Base-by-base conservation (phyloP, 2,329 filamentous ascomycete genomes). In the Macrophomina tecta region DNA sequence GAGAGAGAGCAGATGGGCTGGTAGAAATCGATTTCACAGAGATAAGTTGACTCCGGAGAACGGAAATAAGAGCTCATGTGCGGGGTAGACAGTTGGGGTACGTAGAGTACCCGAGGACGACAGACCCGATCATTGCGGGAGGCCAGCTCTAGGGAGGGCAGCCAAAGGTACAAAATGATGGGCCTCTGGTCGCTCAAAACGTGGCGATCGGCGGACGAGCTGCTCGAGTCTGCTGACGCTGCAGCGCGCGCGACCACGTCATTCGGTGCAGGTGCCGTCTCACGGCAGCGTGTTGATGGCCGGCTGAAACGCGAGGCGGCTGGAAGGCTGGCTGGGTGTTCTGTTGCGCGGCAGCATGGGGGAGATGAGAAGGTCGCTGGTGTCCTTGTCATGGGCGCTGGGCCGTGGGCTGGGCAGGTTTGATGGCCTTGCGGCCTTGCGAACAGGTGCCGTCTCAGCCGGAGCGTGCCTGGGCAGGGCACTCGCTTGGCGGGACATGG, bases 41-140 rank as follows among this genome's bases (percentile, higher is more conserved):
- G 16, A 36, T 14, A 9, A 32, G 18, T 4, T 16, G 14, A 11
- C 2, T 42, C n/a, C 5, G 32, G 11, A 28, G 3, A 3, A 38
- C 45, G 58, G 58, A 49, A 7, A 49, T 62, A 49, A 62, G 58
- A 49, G 42, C 30, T 62, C 49, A 49, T 49, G 58, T 62, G 58
- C 58, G 58, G 58, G 58, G 58, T 62, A 49, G 45, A 42, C 8
- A 11, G 18, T 34, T 34, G 12, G 12, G 55, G 23, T 23, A 23
- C 23, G 23, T 23, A 23, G 23, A 48, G 45, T 49, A 49, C 42
- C 58, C 58, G 58, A 62, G 58, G 42, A 49, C 30, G 40, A 34
- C 2, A 3, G 16, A 28, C n/a, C 11, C 36, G 5, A 30, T 28
- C 38, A 46, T 28, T n/a, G 28, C 40, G 53, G 38, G 28, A 46